These are phyloP conservation scores for Chlorella sp. DNA, from an alignment of 139 green algal species.

Conservation along the genomic window DNA sequence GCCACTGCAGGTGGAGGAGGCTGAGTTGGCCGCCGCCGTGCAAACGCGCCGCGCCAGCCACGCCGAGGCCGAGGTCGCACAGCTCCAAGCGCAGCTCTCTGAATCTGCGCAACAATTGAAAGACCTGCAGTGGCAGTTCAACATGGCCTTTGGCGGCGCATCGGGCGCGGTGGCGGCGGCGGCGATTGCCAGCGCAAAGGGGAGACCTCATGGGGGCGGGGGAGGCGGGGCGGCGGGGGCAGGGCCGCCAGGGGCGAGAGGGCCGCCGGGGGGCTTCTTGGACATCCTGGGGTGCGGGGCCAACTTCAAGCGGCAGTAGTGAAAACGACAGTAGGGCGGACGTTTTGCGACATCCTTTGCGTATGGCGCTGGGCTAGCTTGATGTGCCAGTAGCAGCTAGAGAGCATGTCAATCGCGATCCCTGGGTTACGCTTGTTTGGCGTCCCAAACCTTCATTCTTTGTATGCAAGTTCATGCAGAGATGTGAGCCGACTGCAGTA, in stretches of 20 bases:
- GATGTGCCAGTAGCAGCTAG: too few relatives aligned
- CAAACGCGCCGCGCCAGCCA: slow-evolving; percentile 32
- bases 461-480: too few relatives aligned
- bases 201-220: too few relatives aligned
- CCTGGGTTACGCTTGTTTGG: too few relatives aligned
- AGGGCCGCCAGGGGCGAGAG: background rate
- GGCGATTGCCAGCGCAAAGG: too few relatives aligned
- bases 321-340: background rate
- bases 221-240: too few relatives aligned
- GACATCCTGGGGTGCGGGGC: slow-evolving; percentile 40
- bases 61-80: slow-evolving; percentile 27
- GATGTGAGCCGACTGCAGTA: too few relatives aligned
- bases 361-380: too few relatives aligned
- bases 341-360: too few relatives aligned
- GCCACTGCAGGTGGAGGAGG: slow-evolving; percentile 28
- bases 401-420: too few relatives aligned
- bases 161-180: background rate
- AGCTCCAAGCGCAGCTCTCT: slow-evolving; percentile 19
- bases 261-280: slow-evolving; percentile 27
- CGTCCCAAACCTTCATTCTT: too few relatives aligned
- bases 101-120: slow-evolving; percentile 31
- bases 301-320: slow-evolving; percentile 25
- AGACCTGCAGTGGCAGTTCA: slow-evolving; percentile 44
- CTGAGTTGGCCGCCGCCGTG: slow-evolving; percentile 41
- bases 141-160: slow-evolving; percentile 23